phyloP scores from a whole-genome alignment of 2,329 filamentous ascomycete genomes.

The Botryotinia globosa region DNA sequence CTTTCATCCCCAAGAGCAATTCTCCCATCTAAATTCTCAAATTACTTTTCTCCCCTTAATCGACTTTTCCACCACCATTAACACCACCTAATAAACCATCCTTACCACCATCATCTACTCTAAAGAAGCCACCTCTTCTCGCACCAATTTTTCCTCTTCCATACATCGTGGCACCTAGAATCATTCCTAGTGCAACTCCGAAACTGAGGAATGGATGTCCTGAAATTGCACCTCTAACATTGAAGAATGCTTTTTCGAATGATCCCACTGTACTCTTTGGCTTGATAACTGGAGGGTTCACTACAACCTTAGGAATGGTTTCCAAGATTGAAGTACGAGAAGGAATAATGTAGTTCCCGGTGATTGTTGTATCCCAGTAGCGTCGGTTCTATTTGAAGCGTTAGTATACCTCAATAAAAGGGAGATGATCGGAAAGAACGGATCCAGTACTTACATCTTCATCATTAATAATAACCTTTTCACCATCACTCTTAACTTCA shows the following conservation, averaged over 20 bases:
- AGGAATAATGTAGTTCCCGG: constrained; percentile 84
- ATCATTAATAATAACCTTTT: constrained; percentile 94
- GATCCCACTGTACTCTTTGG: constrained; percentile 74
- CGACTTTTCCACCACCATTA: constrained; percentile 50
- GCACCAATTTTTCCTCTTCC: constrained; percentile 53
- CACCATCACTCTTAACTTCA: constrained; percentile 75
- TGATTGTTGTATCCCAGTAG: constrained; percentile 92
- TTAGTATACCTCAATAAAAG: constrained; percentile 2
- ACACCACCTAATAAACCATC: constrained; percentile 60
- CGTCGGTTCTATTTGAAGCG: constrained; percentile 67
- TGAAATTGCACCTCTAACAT: constrained; percentile 56
- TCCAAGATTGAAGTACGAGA: constrained; percentile 55
- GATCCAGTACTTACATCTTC: constrained; percentile 71
- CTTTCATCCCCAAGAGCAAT: constrained; percentile 7
- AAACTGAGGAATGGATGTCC: constrained; percentile 59
- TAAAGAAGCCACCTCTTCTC: constrained; percentile 57
- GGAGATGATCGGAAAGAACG: not conserved
- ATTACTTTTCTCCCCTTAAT: constrained; percentile 38
- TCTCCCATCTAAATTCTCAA: not conserved
- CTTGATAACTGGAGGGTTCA: constrained; percentile 60
- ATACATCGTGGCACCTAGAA: constrained; percentile 52
- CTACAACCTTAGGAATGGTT: constrained; percentile 48
- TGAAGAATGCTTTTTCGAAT: constrained; percentile 69
- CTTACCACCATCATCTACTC: constrained; percentile 55
- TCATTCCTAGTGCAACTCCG: constrained; percentile 56